Conservation (phyloP, 371 early-diverging fungal genomes). For the Actinomortierella ambigua region DNA sequence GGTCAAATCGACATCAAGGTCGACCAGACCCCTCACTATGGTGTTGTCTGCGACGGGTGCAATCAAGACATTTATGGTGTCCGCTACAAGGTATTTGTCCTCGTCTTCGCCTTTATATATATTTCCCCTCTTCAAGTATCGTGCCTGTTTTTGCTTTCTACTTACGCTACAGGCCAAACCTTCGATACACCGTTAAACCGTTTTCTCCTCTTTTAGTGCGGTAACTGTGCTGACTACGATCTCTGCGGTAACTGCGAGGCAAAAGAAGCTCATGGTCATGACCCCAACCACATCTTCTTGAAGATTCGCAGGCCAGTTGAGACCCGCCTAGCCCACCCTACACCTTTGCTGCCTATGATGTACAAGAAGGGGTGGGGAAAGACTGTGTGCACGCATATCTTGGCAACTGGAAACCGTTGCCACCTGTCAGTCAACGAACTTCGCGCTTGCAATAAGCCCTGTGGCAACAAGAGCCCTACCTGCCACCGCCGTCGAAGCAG, state of each 20-base stretch:
- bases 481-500: no score
- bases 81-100: slow-evolving; percentile 58
- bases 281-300: slow-evolving; percentile 54
- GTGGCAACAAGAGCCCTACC: no score
- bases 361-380: slow-evolving; percentile 28
- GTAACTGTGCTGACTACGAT: slow-evolving; percentile 60
- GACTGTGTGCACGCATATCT: slow-evolving; percentile 4
- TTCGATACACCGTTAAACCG: no score
- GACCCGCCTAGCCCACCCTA: neutral
- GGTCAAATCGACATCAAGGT: slow-evolving; percentile 35
- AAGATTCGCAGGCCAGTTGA: slow-evolving; percentile 49
- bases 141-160: neutral
- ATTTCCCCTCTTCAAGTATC: neutral
- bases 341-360: slow-evolving; percentile 26
- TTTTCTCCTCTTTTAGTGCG: slow-evolving; percentile 50
- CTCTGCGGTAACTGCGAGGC: slow-evolving; percentile 62
- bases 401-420: slow-evolving; percentile 5
- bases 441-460: no score
- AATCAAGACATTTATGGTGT: slow-evolving; percentile 47
- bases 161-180: no score
- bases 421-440: no score
- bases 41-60: slow-evolving; percentile 57
- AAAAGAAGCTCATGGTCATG: slow-evolving; percentile 43
- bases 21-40: slow-evolving; percentile 33
- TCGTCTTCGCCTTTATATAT: neutral